phyloP scores from a whole-genome alignment of 768 basidiomycete genomes.

The Ramaria sp. region DNA sequence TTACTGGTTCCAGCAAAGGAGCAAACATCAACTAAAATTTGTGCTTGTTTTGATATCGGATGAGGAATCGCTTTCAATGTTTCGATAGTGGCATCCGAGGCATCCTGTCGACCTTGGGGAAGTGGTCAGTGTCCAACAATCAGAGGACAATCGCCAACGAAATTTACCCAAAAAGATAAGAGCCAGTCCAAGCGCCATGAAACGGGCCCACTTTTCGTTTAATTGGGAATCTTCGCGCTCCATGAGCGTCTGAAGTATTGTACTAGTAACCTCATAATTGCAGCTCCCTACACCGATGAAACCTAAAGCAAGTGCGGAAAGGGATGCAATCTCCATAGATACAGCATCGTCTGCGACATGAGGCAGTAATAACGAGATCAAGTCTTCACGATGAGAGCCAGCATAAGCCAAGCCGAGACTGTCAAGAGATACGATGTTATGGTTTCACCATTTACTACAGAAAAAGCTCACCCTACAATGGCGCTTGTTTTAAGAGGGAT shows the following conservation, averaged over 20 bases:
- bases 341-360: slow-evolving; percentile 69
- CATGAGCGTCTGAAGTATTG: slow-evolving; percentile 87
- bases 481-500: slow-evolving; percentile 76
- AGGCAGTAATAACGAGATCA: slow-evolving; percentile 68
- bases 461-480: slow-evolving; percentile 48
- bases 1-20: slow-evolving; percentile 94
- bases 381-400: slow-evolving; percentile 84
- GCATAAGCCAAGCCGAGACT: slow-evolving; percentile 88
- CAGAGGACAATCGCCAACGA: background rate
- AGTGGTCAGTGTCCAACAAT: background rate
- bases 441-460: background rate
- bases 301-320: slow-evolving; percentile 82
- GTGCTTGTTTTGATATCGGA: slow-evolving; percentile 81
- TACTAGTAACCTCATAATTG: slow-evolving; percentile 83
- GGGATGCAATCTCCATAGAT: slow-evolving; percentile 81
- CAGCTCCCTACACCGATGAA: slow-evolving; percentile 95
- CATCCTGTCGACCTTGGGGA: slow-evolving; percentile 72
- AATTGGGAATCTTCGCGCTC: slow-evolving; percentile 66
- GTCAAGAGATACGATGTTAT: background rate
- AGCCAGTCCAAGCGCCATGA: slow-evolving; percentile 82
- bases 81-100: slow-evolving; percentile 86
- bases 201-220: slow-evolving; percentile 90
- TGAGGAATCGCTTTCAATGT: slow-evolving; percentile 90
- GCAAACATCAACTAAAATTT: slow-evolving; percentile 87
- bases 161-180: slow-evolving; percentile 78